Base-by-base conservation (phyloP, 129 eudicot species). In the Pittosporum tobira region DNA sequence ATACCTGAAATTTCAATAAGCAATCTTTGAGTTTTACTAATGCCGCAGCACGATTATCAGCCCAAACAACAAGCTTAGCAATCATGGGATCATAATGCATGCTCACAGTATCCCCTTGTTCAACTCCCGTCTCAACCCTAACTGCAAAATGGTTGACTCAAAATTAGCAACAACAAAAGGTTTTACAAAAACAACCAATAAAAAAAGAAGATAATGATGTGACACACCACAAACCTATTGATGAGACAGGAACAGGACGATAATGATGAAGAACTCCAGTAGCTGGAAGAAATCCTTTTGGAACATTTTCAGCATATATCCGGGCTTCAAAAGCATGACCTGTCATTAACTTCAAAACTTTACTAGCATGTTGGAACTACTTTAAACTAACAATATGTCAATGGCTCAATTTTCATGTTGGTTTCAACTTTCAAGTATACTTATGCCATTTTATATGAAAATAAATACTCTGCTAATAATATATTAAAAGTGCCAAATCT, bases 11-110 rank as follows among this genome's bases (percentile, higher is more conserved):
- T 51, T 81, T 93, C 1, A 94, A 77, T 63, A 93, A 72, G 62
- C 94, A 79, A 57, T 93, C 91, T 83, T 77, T 93, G 80, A 93
- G 50, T 71, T 84, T 93, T 31, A 93, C 81, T 63, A 93, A 73
- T 50, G 99, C 99, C 4, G 91, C 76, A 71, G 67, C 30, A 30
- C 99, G 94, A 28, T 77, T 81, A 70, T 93, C 88, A 51, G 96
- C 96, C 96, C 90, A 79, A 24, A 93, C 96, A 30, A 93, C 96
- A 67, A 93, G 99, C 69, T 93, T 93, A 34, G 99, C 99, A 57
- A 93, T 93, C 99, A 93, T 93, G 50, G 99, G 99, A 79, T 93
- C 99, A 63, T 93, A 93, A 75, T 93, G 99, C 96, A 93, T 84
- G 87, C 94, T 87, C 52, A 93, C 99, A 44, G 81, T 51, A 62